Evolutionary conservation across 2,329 filamentous ascomycete genomes (phyloP), one percentile per base, ranked within the genome.

Genomic region (Plectosphaerella cucumerina): DNA sequence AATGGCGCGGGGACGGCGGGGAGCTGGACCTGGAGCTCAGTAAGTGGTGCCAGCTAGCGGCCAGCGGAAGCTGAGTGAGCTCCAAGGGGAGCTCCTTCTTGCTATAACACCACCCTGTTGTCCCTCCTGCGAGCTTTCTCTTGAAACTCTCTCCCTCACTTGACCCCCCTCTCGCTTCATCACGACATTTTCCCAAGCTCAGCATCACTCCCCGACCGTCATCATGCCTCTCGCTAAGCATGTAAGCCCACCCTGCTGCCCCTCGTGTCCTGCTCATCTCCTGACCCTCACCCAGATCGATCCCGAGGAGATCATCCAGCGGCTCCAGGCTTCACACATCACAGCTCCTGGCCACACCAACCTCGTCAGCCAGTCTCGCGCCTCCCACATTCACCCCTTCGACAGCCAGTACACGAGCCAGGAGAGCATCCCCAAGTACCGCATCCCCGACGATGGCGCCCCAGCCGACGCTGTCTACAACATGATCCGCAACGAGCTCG

Each of bases 391-490:
- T 10, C 84, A 78, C 3, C 71, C 81, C 58, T 85, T 84, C 61
- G 76, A 77, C 2, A 80, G 74, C 18, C 72, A 76, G 41, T 85
- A 85, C 64, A 74, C 79, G 18, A 74, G 73, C 55, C 65, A 73
- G 47, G 68, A 70, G 45, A 77, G 81, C 53, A 74, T 85, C 14
- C 78, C 55, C 8, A 85, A 85, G 56, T 85, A 81, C 65, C 70
- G 67, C 49, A 78, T 86, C 17, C 80, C 82, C 0, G 62, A 75
- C 3, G 68, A 82, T 43, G 81, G 82, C 4, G 78, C 80, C 14
- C 78, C 80, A 0, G 77, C 80, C 10, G 82, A 86, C 56, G 77
- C 81, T 1, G 85, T 86, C 1, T 82, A 86, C 58, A 82, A 86
- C 57, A 74, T 89, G 65, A 71, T 85, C 53, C 77, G 75, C 54